These are phyloP conservation scores for Blastomyces emzantsi DNA, from an alignment of 2,329 filamentous ascomycete genomes.

Conservation along the genomic window DNA sequence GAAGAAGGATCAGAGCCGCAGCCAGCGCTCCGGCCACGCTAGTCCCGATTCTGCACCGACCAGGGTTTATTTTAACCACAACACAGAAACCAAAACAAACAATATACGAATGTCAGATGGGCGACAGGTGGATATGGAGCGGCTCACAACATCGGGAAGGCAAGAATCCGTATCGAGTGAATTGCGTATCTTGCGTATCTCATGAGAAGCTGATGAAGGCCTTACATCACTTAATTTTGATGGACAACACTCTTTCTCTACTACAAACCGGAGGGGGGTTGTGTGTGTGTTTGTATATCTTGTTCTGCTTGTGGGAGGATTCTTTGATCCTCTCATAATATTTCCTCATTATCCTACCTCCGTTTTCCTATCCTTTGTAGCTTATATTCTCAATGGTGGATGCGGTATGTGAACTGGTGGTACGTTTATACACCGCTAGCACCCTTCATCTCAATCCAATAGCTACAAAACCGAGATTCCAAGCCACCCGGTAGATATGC, in stretches of 20 bases:
- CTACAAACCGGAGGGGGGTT: neutral
- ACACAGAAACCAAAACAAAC: constrained; percentile 6
- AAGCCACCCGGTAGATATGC: no score
- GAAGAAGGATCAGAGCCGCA: constrained; percentile 5
- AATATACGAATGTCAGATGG: neutral
- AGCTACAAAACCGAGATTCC: no score
- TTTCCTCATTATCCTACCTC: neutral
- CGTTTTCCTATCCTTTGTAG: neutral
- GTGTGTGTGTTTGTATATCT: no score
- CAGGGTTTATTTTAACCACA: constrained; percentile 12
- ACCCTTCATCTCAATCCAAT: no score
- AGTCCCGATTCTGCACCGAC: constrained; percentile 3
- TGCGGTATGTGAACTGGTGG: neutral
- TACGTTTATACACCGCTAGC: no score
- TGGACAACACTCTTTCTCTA: neutral
- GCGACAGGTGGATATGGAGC: neutral
- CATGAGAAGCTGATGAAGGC: neutral
- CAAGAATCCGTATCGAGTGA: neutral
- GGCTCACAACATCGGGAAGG: neutral
- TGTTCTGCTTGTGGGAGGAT: neutral
- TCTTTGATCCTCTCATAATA: neutral
- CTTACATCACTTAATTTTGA: neutral
- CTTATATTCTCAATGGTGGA: no score
- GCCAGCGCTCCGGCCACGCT: neutral
- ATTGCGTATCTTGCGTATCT: no score